Evolutionary conservation across 2,329 filamentous ascomycete genomes (phyloP).

Genomic region (Penicillium sp.): DNA sequence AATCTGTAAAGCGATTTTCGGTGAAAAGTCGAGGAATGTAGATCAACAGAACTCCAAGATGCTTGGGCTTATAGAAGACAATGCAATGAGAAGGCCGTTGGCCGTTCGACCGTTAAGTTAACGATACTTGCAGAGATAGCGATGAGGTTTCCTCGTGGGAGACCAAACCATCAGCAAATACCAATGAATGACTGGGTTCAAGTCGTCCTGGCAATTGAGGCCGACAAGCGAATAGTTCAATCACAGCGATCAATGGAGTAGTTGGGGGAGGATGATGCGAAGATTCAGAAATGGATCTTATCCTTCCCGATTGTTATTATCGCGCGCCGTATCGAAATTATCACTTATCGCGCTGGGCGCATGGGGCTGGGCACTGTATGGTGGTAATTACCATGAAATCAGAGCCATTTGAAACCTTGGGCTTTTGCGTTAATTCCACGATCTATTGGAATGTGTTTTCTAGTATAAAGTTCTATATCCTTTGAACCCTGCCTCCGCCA

Average conservation of each 20-base stretch:
- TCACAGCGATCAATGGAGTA: background rate
- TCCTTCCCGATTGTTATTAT: constrained; percentile 22
- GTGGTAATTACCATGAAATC: background rate
- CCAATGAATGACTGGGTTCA: constrained; percentile 6
- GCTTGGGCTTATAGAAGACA: background rate
- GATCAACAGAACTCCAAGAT: background rate
- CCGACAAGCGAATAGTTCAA: background rate
- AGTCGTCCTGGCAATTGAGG: background rate
- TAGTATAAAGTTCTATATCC: background rate
- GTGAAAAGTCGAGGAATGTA: background rate
- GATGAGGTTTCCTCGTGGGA: background rate
- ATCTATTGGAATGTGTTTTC: background rate
- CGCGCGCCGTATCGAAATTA: constrained; percentile 11
- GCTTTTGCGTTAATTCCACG: background rate
- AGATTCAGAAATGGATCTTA: constrained; percentile 19
- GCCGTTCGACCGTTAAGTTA: background rate
- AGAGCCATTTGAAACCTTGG: background rate
- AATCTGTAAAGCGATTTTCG: background rate
- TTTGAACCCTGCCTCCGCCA: constrained; percentile 1
- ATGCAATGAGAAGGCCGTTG: background rate
- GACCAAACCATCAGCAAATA: background rate
- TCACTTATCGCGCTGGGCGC: constrained; percentile 1
- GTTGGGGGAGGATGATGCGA: constrained; percentile 5
- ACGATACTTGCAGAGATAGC: background rate
- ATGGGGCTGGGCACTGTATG: background rate